Base-by-base conservation (phyloP, 139 green algal genomes). In the Chlamydomonas asymmetrica region DNA sequence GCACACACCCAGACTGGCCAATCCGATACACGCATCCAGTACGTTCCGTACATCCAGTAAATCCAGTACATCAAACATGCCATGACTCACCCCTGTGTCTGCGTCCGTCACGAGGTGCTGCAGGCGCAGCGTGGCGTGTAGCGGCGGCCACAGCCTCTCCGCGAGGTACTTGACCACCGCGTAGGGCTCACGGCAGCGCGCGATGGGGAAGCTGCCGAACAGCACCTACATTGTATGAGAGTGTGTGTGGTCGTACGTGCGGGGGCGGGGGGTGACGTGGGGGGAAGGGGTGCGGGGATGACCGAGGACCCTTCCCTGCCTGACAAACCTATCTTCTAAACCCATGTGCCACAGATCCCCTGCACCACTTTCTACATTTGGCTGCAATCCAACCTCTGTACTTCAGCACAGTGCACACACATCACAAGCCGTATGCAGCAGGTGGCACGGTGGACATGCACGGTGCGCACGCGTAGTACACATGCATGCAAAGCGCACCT, bases 151-250 rank as follows among this genome's bases (percentile, higher is more conserved):
- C 34, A 86, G 73, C 9, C 78, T 71, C 34, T 81, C 79, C 20
- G 81, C 85, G 23, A 92, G 79, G 82, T 89, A 92, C 16, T 57
- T 29, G 13, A 92, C 74, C 9, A 92, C 85, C 0, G 65, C 56
- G 79, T 92, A 92, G 16, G 84, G 85, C 39, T 91, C 80, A 20
- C 88, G 74, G 68, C 83, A 90, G 63, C 75, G 74, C 23, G 88
- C 88, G 32, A 92, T 92, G 35, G 88, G 88, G 41, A 79, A 90
- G 71, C 69, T 82, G 57, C 88, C 88, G 70, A 80, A 92, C 50
- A 92, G 75, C n/a, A 91, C 75, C 88, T 92, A 73, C 43, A 75
- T 13, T 45, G 73, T 13, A 68, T 3, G 5, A 20, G n/a, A 32
- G 29, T 64, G 57, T 64, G 29, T 64, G 57, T 64, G 62, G 62